phyloP scores from a whole-genome alignment of 1,284 basidiomycete genomes.

The Rugosomyces carneus region DNA sequence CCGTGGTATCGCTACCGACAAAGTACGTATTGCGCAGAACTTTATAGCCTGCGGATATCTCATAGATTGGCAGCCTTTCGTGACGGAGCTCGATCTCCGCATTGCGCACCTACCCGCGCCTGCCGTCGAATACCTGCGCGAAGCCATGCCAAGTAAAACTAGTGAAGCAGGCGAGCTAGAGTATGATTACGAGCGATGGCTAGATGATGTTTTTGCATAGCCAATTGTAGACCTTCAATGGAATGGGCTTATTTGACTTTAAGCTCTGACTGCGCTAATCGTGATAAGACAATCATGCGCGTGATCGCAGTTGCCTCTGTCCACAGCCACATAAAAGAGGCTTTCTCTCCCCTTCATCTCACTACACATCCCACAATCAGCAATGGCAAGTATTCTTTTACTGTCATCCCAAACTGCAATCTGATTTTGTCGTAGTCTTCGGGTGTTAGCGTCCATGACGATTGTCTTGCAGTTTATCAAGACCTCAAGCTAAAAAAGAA shows the following conservation, averaged over 20 bases:
- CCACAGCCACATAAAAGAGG: conserved; percentile 26
- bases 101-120: conserved; percentile 78
- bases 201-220: conserved; percentile 69
- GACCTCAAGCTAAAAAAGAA: conserved; percentile 82
- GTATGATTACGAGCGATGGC: conserved; percentile 75
- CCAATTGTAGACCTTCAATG: conserved; percentile 8
- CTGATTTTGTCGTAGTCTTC: conserved; percentile 50
- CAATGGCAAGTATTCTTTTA: conserved; percentile 15
- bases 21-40: conserved; percentile 45
- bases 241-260: too few species aligned
- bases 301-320: conserved; percentile 16
- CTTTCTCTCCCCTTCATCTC: conserved; percentile 15
- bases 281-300: conserved; percentile 12
- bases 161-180: conserved; percentile 57
- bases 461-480: conserved; percentile 64
- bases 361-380: conserved; percentile 12
- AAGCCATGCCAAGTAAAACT: conserved; percentile 57
- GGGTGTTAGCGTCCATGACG: conserved; percentile 60
- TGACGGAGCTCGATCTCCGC: conserved; percentile 90
- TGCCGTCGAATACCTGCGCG: conserved; percentile 79
- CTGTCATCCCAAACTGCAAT: conserved; percentile 3
- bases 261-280: not conserved
- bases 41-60: conserved; percentile 5
- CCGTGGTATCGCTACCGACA: conserved; percentile 86
- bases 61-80: conserved; percentile 62